Evolutionary conservation across 768 basidiomycete genomes (phyloP).

Genomic region (Boletus edulis): DNA sequence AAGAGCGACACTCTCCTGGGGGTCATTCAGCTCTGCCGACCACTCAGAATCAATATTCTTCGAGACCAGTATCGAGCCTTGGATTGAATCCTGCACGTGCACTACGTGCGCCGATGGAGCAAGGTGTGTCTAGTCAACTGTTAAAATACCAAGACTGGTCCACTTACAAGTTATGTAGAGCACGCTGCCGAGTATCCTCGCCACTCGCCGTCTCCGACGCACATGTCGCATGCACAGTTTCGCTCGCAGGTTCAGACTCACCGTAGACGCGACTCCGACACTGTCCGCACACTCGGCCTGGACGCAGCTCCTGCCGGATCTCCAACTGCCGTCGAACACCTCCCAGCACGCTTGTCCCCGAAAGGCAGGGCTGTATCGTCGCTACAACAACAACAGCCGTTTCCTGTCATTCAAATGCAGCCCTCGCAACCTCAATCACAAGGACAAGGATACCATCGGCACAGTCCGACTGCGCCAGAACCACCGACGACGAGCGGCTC

Average conservation of each 20-base stretch:
- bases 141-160: background rate
- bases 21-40: conserved; percentile 11
- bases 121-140: conserved; percentile 30
- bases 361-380: conserved; percentile 24
- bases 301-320: conserved; percentile 40
- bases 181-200: conserved; percentile 26
- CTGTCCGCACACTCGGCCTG: conserved; percentile 51
- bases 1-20: conserved; percentile 27
- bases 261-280: conserved; percentile 74
- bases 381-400: conserved; percentile 27
- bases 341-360: conserved; percentile 31
- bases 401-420: conserved; percentile 25
- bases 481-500: conserved; percentile 42
- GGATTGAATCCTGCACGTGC: conserved; percentile 38
- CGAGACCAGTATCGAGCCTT: conserved; percentile 45
- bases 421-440: conserved; percentile 21
- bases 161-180: conserved; percentile 21
- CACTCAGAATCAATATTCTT: conserved; percentile 24
- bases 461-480: conserved; percentile 72
- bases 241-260: conserved; percentile 42
- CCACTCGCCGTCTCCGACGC: conserved; percentile 53
- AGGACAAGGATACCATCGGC: conserved; percentile 47
- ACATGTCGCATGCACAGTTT: conserved; percentile 32
- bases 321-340: conserved; percentile 53
- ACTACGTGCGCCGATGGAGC: conserved; percentile 44